These are phyloP conservation scores for Penicillium bovifimosum DNA, from an alignment of 495 filamentous ascomycete species.

Conservation along the genomic window DNA sequence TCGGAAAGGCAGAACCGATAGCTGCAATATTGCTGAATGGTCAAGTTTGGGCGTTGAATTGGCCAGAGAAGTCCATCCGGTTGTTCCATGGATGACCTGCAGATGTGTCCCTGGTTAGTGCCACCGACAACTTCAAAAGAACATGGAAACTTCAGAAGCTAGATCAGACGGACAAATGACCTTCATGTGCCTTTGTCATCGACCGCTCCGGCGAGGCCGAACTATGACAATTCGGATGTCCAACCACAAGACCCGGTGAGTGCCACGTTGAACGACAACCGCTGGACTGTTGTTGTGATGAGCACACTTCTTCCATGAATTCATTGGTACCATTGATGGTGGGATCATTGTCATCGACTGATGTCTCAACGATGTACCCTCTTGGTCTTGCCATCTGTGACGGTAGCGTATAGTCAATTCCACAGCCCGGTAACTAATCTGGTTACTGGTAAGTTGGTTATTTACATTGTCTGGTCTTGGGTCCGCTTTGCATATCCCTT, in stretches of 20 bases:
- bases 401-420: not conserved
- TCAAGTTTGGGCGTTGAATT: not conserved
- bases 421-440: no score
- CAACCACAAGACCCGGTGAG: not conserved
- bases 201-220: not conserved
- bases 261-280: not conserved
- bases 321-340: not conserved
- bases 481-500: no score
- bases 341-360: not conserved
- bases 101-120: not conserved
- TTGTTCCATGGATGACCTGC: not conserved
- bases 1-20: not conserved
- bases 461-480: no score
- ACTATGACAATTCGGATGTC: not conserved
- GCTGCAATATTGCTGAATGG: not conserved
- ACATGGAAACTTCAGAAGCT: not conserved
- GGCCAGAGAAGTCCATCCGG: not conserved
- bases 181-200: not conserved
- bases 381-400: no score
- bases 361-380: not conserved
- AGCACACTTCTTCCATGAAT: not conserved
- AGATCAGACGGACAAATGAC: not conserved
- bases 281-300: not conserved
- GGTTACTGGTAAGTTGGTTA: no score
- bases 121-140: not conserved